phyloP scores from a whole-genome alignment of 805 yeast genomes.

The Hermanozyma aechmeae region DNA sequence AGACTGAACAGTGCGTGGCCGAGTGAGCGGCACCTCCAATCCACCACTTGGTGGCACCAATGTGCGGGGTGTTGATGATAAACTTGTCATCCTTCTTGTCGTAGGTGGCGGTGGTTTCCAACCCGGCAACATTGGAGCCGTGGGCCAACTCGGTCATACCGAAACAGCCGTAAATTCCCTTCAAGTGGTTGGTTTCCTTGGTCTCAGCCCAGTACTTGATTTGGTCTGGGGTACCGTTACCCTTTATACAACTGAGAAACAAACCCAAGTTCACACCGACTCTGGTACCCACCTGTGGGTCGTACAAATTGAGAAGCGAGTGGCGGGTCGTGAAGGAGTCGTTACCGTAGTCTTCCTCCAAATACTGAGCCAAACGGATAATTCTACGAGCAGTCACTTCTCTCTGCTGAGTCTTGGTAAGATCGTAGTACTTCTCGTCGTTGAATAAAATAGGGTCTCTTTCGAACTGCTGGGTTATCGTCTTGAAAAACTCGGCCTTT shows the following conservation, averaged over 20 bases:
- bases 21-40: conserved; percentile 15
- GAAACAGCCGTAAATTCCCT: conserved; percentile 62
- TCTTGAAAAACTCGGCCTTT: conserved; percentile 7
- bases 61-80: conserved; percentile 13
- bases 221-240: conserved; percentile 13
- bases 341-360: conserved; percentile 6
- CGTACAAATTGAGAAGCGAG: conserved; percentile 8
- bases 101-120: conserved; percentile 15
- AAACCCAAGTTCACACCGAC: conserved; percentile 13
- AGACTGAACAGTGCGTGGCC: conserved; percentile 12
- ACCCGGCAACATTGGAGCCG: conserved; percentile 35
- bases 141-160: conserved; percentile 92
- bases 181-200: conserved; percentile 10
- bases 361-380: conserved; percentile 11
- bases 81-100: conserved; percentile 12
- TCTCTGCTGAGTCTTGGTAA: conserved; percentile 11
- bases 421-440: conserved; percentile 9
- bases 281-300: conserved; percentile 12
- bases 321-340: conserved; percentile 3
- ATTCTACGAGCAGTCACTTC: conserved; percentile 10
- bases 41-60: conserved; percentile 17
- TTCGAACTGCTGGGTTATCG: conserved; percentile 9
- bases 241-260: conserved; percentile 11
- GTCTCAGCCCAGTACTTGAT: conserved; percentile 8
- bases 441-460: conserved; percentile 11